A percentile compares a stretch with the other conserved stretches of the same genome.
phyloP scores from a whole-genome alignment of 1,139 yeast genomes.

The Meyerozyma guilliermondii region DNA sequence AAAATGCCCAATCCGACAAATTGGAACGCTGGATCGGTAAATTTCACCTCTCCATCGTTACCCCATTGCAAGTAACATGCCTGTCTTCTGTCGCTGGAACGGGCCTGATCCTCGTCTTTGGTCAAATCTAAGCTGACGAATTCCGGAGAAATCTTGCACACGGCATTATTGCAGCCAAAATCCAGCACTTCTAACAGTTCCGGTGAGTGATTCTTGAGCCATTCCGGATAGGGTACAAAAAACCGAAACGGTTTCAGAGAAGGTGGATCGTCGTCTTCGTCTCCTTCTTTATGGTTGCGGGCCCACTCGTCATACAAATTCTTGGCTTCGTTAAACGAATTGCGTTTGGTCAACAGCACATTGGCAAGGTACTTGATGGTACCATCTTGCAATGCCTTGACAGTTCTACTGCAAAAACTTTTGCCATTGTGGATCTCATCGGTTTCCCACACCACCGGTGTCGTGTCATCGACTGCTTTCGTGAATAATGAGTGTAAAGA shows the following conservation, averaged over 20 bases:
- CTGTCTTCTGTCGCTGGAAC: conserved; percentile 32
- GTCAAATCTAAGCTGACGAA: conserved; percentile 23
- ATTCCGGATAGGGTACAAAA: conserved; percentile 33
- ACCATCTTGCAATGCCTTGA: conserved; percentile 52
- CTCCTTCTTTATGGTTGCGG: conserved; percentile 15
- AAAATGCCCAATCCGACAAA: conserved; percentile 60
- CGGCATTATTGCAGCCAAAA: background rate
- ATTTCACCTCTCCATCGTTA: conserved; percentile 17
- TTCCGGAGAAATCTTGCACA: conserved; percentile 36
- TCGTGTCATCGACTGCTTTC: conserved; percentile 21
- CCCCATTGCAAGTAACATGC: conserved; percentile 42
- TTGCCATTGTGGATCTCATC: conserved; percentile 46
- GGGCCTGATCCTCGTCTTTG: conserved; percentile 19
- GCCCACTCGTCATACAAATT: conserved; percentile 20
- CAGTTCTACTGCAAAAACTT: conserved; percentile 54
- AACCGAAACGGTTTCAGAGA: conserved; percentile 31
- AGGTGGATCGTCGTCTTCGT: conserved; percentile 19
- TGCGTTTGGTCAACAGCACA: conserved; percentile 43
- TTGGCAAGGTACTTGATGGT: conserved; percentile 48
- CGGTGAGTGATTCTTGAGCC: conserved; percentile 17
- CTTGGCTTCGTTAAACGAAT: conserved; percentile 21
- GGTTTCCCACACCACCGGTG: conserved; percentile 16
- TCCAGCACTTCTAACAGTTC: conserved; percentile 5
- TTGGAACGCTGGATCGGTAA: conserved; percentile 32
- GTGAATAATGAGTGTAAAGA: conserved; percentile 39